These are phyloP conservation scores for Fusarium sp. DNA, from an alignment of 2,329 filamentous ascomycete genomes.

Conservation along the genomic window DNA sequence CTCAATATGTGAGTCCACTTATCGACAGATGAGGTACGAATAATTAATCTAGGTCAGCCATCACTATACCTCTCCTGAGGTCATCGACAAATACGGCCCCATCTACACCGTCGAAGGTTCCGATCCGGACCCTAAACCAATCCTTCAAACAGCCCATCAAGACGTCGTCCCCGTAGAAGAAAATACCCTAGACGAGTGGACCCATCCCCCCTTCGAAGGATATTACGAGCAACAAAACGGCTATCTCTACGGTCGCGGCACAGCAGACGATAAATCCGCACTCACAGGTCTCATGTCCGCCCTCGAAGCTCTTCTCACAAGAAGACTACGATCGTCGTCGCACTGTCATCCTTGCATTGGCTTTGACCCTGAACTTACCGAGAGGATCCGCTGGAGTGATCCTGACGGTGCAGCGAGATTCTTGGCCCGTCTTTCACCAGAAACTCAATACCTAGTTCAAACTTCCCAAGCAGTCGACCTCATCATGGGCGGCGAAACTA, in stretches of 20 bases:
- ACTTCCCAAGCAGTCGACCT: conserved; percentile 70
- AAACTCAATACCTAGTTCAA: conserved; percentile 63
- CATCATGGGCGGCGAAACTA: conserved; percentile 70
- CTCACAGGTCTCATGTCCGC: conserved; percentile 51
- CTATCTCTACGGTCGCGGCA: conserved; percentile 54
- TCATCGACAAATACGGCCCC: conserved; percentile 69
- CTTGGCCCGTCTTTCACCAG: conserved; percentile 29
- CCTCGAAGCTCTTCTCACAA: conserved; percentile 61
- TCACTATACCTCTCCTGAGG: conserved; percentile 56
- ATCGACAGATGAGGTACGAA: no score
- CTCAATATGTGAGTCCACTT: conserved; percentile 54
- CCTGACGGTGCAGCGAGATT: conserved; percentile 42
- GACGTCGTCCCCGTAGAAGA: conserved; percentile 55
- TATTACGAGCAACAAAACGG: conserved; percentile 48
- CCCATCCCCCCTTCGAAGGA: conserved; percentile 53
- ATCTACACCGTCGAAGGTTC: conserved; percentile 68
- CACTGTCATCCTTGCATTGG: conserved; percentile 67
- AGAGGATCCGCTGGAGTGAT: conserved; percentile 45
- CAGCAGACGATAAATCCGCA: conserved; percentile 54
- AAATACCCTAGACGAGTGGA: conserved; percentile 53
- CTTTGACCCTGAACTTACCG: conserved; percentile 53
- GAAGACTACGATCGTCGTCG: conserved; percentile 61
- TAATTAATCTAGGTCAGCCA: conserved; percentile 45
- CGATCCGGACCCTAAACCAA: conserved; percentile 56
- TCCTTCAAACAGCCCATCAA: conserved; percentile 54